phyloP scores from a whole-genome alignment of 495 filamentous ascomycete genomes.

The Parathielavia hyrcaniae region DNA sequence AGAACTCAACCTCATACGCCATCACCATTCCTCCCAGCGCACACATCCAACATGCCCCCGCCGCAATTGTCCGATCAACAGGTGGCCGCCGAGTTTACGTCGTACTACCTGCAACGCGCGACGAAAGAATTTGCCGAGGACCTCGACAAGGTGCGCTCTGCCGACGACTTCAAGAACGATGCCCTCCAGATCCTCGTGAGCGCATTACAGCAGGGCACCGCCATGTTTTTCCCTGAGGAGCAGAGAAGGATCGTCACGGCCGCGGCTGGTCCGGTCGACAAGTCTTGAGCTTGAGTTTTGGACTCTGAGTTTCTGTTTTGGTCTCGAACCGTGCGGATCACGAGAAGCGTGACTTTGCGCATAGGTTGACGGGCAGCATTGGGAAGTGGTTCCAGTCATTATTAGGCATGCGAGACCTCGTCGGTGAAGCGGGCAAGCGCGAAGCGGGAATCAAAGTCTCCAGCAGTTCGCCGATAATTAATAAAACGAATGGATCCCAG shows the following conservation, averaged over 20 bases:
- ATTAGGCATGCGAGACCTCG: too few species aligned
- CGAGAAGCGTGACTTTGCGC: too few species aligned
- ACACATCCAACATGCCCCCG: constrained; percentile 5
- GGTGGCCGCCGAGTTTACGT: constrained; percentile 46
- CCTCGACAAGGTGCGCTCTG: constrained; percentile 57
- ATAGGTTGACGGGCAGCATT: too few species aligned
- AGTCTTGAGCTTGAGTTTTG: background rate
- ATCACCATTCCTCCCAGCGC: background rate
- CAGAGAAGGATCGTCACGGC: constrained; percentile 36
- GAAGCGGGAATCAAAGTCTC: too few species aligned
- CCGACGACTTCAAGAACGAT: constrained; percentile 60
- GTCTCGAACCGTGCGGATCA: too few species aligned
- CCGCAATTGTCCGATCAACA: constrained; percentile 32
- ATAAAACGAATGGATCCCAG: too few species aligned
- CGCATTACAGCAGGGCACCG: constrained; percentile 59
- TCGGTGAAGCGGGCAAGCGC: too few species aligned
- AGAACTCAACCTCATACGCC: background rate
- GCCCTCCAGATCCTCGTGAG: constrained; percentile 56
- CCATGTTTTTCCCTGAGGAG: constrained; percentile 42
- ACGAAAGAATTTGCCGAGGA: constrained; percentile 67
- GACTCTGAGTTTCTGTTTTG: too few species aligned
- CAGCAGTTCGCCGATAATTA: too few species aligned
- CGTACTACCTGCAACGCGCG: constrained; percentile 58
- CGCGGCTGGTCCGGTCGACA: background rate
- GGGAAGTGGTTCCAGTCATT: too few species aligned